Evolutionary conservation across 2,329 filamentous ascomycete species (phyloP), one percentile per base, ranked within the genome.

Genomic region (Gnomoniopsis smithogilvyi): DNA sequence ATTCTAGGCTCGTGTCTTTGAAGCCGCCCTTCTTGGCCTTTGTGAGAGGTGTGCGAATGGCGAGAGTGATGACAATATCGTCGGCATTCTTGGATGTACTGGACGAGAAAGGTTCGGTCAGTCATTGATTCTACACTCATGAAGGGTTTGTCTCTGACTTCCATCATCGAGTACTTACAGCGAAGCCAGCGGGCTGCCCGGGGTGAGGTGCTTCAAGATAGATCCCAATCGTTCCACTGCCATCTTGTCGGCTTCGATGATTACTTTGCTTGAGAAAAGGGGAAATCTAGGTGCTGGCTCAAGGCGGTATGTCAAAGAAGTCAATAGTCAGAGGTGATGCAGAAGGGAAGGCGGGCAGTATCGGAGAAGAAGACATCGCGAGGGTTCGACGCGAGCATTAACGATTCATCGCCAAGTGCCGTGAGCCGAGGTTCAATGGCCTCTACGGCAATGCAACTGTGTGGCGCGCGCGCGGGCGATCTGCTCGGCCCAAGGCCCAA

Each of bases 31-130:
- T 97, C 73, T 82, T 83, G 54, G 85, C 92, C 79, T 97, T 98
- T 71, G 89, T 83, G 63, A 99, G 83, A 0, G 95, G 92, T 30
- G 94, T 97, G 58, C 95, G 90, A 68, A 93, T 80, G 30, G 94
- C 94, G 60, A 96, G 85, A 8, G 95, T 99, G 71, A 98, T 96
- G 72, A 99, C 95, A 56, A 99, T 83, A 79, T 99, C 95, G 73
- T 98, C 94, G 66, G 93, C 86, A 75, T 96, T 96, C 81, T 98
- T 93, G 67, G 91, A 87, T 59, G 91, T 92, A 70, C 92, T 96
- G 67, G 59, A 60, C 10, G 34, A 22, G 59, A 49, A 58, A 30
- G 68, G 66, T 62, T 69, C 63, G 58, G 59, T 70, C 56, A 58
- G 63, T 54, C 22, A 33, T n/a, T n/a, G 17, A 4, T 46, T 17